Conservation (phyloP, 2,329 filamentous ascomycete genomes). For the Thelonectria discophora region DNA sequence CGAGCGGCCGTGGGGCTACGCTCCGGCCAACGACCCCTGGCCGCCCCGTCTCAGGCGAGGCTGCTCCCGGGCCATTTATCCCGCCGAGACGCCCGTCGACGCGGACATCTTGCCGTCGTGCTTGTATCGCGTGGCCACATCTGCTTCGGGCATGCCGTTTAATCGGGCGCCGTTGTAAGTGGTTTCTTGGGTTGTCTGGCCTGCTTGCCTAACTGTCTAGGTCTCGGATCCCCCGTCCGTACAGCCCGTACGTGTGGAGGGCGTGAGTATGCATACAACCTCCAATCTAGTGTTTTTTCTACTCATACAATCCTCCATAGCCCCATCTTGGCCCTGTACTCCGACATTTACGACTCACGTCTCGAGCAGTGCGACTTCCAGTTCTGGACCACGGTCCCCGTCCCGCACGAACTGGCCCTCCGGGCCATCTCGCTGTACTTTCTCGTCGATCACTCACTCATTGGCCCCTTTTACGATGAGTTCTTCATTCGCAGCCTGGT, state of each 20-base stretch:
- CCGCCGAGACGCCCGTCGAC: background rate
- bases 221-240: background rate
- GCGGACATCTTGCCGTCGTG: background rate
- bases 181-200: background rate
- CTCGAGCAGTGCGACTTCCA: background rate
- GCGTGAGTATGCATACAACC: background rate
- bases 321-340: background rate
- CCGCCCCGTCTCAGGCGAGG: background rate
- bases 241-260: background rate
- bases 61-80: background rate
- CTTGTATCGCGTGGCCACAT: background rate
- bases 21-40: background rate
- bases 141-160: background rate
- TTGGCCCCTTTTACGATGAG: slow-evolving; percentile 13
- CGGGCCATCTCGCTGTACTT: slow-evolving; percentile 9
- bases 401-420: slow-evolving; percentile 4
- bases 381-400: slow-evolving; percentile 3
- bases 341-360: slow-evolving; percentile 4
- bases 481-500: slow-evolving; percentile 14
- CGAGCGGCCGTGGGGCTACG: too few species aligned
- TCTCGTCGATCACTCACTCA: slow-evolving; percentile 12
- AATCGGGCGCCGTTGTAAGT: background rate
- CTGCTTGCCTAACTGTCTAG: background rate
- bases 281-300: background rate
- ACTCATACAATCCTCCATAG: background rate